Evolutionary conservation across 202 grass and related monocot genomes (phyloP), one percentile per base, ranked within the genome.

Genomic region (Digitaria exilis): DNA sequence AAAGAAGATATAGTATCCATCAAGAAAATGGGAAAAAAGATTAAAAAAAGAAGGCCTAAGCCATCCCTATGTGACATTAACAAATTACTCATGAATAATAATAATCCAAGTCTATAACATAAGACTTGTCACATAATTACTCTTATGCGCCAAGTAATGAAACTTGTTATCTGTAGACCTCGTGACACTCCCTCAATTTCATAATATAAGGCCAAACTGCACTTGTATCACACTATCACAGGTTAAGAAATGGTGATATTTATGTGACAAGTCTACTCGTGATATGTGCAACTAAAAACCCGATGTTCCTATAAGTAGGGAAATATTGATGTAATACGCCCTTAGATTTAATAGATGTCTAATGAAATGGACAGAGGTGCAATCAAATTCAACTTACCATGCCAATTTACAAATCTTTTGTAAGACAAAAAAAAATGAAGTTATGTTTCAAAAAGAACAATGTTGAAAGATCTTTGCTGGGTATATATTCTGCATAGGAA

Each of bases 381-480:
- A 5, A 32, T 63, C 18, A 19, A 76, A 61, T 81, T 55, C 10
- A 87, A 69, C 39, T 50, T 17, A 49, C 42, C 50, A 68, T 68
- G 7, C 22, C 28, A 55, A 26, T 34, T 71, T 57, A 39, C 17
- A 77, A 69, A 5, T 50, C 2, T 59, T 29, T 19, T 49, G 19
- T 19, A 49, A 61, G 10, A 61, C 6, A 62, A 19, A 7, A 19
- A 25, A 1, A 51, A 21, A 26, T 0, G n/a, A n/a, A 49, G 64
- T 34, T 30, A 71, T 71, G 14, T 48, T 71, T 49, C 25, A 71
- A 46, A 64, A 11, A 11, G 32, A 34, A 17, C 67, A 11, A 80
- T 54, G 8, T 7, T 85, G 28, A 48, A 71, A 65, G 71, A 35
- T 48, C 15, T n/a, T 5, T 2, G 22, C 3, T 73, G 49, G 35